Evolutionary conservation across 169 alveolate genomes (phyloP), one percentile per base, ranked within the genome.

Genomic region (Cryptosporidium parvum): DNA sequence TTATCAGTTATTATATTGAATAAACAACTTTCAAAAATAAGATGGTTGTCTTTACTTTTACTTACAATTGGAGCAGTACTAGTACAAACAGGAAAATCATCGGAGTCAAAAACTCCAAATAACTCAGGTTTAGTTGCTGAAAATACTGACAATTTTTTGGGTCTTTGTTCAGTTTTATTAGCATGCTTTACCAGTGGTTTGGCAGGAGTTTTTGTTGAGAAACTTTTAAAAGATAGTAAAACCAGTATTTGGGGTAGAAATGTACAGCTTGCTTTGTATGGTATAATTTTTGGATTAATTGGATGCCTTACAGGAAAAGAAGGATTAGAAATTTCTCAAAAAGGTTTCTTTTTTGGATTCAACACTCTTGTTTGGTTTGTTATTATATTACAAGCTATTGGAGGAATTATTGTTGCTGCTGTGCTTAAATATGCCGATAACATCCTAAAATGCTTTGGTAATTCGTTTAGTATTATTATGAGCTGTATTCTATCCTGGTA

Each of bases 341-440:
- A 61, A 37, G 95, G 95, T 8, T 92, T 93, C 44, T 89, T 93
- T 69, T 91, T 92, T 33, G 94, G 94, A 16, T 93, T 91, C 92
- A 92, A 61, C 51, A 33, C 84, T 18, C n/a, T 91, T 18, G 92
- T 73, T 3, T 91, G 94, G 94, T 37, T 68, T 45, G 93, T 86
- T 37, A 84, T 92, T n/a, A 62, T 84, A 12, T 53, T 91, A 51
- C 93, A 94, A 72, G 95, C 95, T 5, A 67, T 92, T 18, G 96
- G 96, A 12, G 96, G 96, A n/a, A 92, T 94, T 21, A 91, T 94
- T 23, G 95, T 94, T 29, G 95, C 95, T 14, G 95, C 94, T 0
- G 95, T 94, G 42, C 86, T 94, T 33, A 94, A 94, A 71, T 94
- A 94, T 70, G 96, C 96, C 7, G 96, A 94, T 86, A 94, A 93